Evolutionary conservation across 208 protist genomes (phyloP), one percentile per base, ranked within the genome.

Genomic region (Crithidia fasciculata): DNA sequence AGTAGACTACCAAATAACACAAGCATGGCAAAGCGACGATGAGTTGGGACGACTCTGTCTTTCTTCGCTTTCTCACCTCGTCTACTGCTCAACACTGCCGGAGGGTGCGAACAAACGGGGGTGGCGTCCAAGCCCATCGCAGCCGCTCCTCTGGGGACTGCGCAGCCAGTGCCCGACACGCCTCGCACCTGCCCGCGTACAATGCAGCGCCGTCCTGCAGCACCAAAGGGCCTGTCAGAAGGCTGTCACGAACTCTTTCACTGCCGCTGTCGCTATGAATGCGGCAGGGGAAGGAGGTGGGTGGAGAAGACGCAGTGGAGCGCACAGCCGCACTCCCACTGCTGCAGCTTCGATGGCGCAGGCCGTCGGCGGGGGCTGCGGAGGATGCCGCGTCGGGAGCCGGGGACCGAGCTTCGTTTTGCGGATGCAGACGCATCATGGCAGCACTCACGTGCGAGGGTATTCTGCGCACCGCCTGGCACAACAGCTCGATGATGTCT

Each of bases 401-500:
- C 0, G 50, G 16, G 36, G 13, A 15, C 13, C 37, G 36, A 37
- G 50, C 37, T 2, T 4, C 5, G 0, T 19, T 39, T 0, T 36
- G 15, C 52, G 45, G 5, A 0, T 50, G 18, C 18, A 73, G 36
- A 2, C 68, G 56, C 43, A 2, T 15, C 57, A 73, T 50, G 13
- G 62, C 54, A 19, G 69, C 63, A 36, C 54, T 66, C 47, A 74
- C 60, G 28, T 74, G 58, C 58, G 28, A 41, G 8, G 57, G 45
- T 39, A 70, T 16, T 16, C 41, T 53, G 28, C 77, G 69, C 37
- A 78, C 67, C 39, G 54, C 63, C 36, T 59, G 63, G 69, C 78
- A 75, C 10, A 90, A 74, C 37, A 81, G 36, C 49, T 81, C 77
- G 4, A 89, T 50, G 43, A 91, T 74, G 2, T 61, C 52, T 3